Conservation (phyloP, 2,329 filamentous ascomycete genomes). For the Neoscytalidium dimidiatum region DNA sequence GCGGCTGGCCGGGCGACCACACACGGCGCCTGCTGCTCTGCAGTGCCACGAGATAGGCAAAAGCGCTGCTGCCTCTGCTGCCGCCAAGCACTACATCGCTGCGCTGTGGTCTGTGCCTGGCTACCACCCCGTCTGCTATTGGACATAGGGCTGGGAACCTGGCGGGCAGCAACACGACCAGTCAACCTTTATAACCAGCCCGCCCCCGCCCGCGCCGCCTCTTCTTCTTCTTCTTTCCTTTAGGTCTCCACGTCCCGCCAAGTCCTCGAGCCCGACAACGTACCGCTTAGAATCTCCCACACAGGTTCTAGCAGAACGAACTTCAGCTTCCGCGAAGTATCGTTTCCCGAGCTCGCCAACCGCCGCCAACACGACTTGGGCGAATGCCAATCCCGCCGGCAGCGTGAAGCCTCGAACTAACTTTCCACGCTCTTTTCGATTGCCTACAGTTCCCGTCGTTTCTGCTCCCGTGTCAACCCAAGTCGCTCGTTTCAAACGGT, state of each 20-base stretch:
- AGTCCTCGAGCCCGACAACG: constrained; percentile 1
- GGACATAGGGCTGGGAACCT: not conserved
- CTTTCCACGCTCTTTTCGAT: constrained; percentile 18
- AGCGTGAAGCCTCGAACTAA: constrained; percentile 19
- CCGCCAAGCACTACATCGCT: not conserved
- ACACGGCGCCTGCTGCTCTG: not conserved
- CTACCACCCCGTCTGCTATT: not conserved
- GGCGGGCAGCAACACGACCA: not conserved
- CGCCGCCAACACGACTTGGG: constrained; percentile 6
- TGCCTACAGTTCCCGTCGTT: not conserved
- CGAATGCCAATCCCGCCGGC: constrained; percentile 4
- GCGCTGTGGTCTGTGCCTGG: not conserved
- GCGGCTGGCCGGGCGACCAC: constrained; percentile 4
- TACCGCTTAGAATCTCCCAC: constrained; percentile 5
- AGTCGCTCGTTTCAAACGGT: constrained; percentile 28
- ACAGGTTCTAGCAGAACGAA: constrained; percentile 5
- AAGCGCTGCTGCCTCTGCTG: constrained; percentile 4
- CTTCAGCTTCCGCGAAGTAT: constrained; percentile 4
- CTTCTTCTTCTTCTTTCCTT: not conserved
- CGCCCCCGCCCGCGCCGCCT: not conserved
- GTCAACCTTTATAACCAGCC: not conserved
- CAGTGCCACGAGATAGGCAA: constrained; percentile 12
- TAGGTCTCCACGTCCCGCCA: constrained; percentile 10
- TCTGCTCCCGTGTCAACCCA: not conserved
- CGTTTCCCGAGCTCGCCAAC: constrained; percentile 10